Base-by-base conservation (phyloP, 345 rosid species). In the Dipteronia sinensis region DNA sequence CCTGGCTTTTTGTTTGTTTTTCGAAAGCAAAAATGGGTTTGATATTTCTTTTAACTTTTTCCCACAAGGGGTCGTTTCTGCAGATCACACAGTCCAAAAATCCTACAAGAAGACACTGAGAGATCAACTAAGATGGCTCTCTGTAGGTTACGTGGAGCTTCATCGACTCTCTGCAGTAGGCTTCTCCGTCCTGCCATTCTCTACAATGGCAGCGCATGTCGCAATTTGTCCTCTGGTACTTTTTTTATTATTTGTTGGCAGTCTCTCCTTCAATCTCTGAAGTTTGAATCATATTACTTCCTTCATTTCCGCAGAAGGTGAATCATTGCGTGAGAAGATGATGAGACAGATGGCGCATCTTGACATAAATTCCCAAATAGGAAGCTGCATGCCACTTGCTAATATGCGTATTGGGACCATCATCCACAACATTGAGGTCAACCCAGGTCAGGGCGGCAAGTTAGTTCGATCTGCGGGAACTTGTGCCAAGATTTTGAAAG, bases 401-500 rank as follows among this genome's bases (percentile, higher is more conserved):
- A 78, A 87, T 62, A 95, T 93, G 99, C 91, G 97, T 12, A 95
- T 95, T 7, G 98, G 98, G 47, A 93, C 97, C 12, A 82, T 92
- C 65, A 90, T 95, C 80, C 97, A 95, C 90, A 93, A 93, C 87
- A 87, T 95, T 49, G 99, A 95, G 83, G 69, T 92, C 82, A 91
- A 91, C 78, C 94, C 97, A 0, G 95, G 96, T 27, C 93, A 91
- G 83, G 98, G 96, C 2, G 96, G 93, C 2, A 91, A 95, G 86
- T 78, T 95, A 34, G 99, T 92, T 55, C 83, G 94, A 40, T 89
- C 98, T 3, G 95, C 98, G 0, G 97, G 98, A 68, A 95, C 98
- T 25, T 81, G 65, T 44, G 98, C 99, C 63, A 92, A 92, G 92
- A 92, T 95, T 79, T 62, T 95, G 71, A 93, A 92, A 76, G 96